These are phyloP conservation scores for Colletotrichum australisinense DNA, from an alignment of 2,329 filamentous ascomycete genomes.

Conservation along the genomic window DNA sequence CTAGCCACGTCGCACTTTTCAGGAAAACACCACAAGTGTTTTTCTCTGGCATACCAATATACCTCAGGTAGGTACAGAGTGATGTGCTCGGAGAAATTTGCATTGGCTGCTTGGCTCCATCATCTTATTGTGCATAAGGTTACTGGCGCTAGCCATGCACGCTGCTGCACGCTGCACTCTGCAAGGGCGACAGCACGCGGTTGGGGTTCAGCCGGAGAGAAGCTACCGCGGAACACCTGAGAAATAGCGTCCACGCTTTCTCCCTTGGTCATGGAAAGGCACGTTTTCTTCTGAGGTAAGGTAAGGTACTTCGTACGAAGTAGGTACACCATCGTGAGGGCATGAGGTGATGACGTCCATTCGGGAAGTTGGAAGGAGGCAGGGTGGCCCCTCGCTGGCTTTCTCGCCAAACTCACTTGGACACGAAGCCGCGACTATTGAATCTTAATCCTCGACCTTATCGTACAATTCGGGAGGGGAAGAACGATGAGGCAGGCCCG, in stretches of 20 bases:
- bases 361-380: not conserved
- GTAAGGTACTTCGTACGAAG: too few relatives aligned
- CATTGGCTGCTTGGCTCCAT: not conserved
- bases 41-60: not conserved
- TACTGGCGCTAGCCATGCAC: not conserved
- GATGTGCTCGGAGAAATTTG: not conserved
- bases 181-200: slow-evolving; percentile 10
- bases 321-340: not conserved
- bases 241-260: not conserved
- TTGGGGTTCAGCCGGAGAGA: not conserved
- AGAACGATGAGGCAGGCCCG: not conserved
- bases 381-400: not conserved
- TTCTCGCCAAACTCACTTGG: not conserved
- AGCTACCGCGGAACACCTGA: not conserved
- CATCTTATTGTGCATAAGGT: not conserved
- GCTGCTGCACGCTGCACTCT: not conserved
- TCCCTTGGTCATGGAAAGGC: not conserved
- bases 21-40: not conserved
- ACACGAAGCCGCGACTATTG: not conserved
- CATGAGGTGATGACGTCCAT: slow-evolving; percentile 2
- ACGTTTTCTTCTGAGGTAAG: not conserved
- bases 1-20: not conserved
- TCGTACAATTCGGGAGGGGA: not conserved
- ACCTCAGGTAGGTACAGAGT: too few relatives aligned
- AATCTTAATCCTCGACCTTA: not conserved